These are phyloP conservation scores for Lolium rigidum DNA, from an alignment of 176 grass and related monocot species.

Conservation along the genomic window DNA sequence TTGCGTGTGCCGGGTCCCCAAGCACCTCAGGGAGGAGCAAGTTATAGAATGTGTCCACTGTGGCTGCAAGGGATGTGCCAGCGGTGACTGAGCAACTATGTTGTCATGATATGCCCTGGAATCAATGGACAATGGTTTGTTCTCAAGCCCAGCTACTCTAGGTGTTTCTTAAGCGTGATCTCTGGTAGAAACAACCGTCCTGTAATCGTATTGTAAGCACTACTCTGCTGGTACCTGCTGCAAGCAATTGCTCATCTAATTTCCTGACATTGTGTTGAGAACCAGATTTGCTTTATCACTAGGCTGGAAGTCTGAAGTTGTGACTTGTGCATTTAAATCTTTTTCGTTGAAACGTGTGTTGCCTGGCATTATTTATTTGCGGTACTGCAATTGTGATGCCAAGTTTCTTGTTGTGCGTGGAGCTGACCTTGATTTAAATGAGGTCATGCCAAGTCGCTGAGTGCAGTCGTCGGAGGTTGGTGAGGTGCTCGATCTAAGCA, in stretches of 20 bases:
- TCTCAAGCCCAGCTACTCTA: neutral
- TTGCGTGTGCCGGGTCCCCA: slow-evolving; percentile 78
- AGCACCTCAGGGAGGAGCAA: slow-evolving; percentile 80
- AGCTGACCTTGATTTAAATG: slow-evolving; percentile 34
- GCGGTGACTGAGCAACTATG: slow-evolving; percentile 47
- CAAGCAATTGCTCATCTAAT: neutral
- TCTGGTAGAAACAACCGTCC: neutral
- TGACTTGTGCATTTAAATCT: neutral
- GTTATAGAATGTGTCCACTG: slow-evolving; percentile 91
- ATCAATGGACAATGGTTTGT: neutral
- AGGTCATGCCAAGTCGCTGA: slow-evolving; percentile 5
- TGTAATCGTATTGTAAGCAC: slow-evolving; percentile 5
- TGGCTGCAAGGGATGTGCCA: slow-evolving; percentile 77
- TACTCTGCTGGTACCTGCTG: neutral
- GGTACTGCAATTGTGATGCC: neutral
- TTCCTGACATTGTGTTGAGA: neutral
- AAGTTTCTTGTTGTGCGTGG: neutral
- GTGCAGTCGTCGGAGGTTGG: neutral
- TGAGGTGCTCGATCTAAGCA: neutral
- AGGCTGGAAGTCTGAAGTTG: neutral
- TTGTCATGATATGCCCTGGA: neutral
- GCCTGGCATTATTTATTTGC: neutral
- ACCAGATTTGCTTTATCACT: neutral
- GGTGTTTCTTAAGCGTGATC: neutral
- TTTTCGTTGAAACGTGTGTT: neutral